A percentile compares a stretch with the other conserved stretches of the same genome.
These are phyloP conservation scores for Hypoxylon sp. DNA, from an alignment of 2,329 filamentous ascomycete species.

Conservation along the genomic window DNA sequence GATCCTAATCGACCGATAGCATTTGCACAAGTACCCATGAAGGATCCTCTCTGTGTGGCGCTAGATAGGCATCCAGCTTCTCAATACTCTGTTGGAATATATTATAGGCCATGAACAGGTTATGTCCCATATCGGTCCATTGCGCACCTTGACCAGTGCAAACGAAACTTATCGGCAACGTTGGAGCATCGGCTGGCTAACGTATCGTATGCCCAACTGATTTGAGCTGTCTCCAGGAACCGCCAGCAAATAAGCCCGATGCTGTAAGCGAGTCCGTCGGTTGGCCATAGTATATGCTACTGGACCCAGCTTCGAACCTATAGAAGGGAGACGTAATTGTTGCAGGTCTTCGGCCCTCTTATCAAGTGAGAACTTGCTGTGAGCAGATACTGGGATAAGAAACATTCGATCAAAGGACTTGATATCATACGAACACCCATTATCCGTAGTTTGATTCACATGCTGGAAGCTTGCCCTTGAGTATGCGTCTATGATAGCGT, in stretches of 20 bases:
- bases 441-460: neutral
- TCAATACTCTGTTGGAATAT: constrained; percentile 31
- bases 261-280: neutral
- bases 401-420: neutral
- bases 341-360: too few relatives aligned
- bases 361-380: too few relatives aligned
- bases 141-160: constrained; percentile 55
- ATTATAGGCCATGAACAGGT: too few relatives aligned
- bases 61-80: constrained; percentile 14
- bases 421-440: too few relatives aligned
- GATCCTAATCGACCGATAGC: constrained; percentile 9
- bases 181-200: neutral
- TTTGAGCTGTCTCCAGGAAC: neutral
- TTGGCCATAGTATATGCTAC: constrained; percentile 5
- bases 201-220: neutral
- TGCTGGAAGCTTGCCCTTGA: constrained; percentile 9
- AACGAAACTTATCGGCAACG: constrained; percentile 36
- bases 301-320: too few relatives aligned
- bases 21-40: too few relatives aligned
- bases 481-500: constrained; percentile 24
- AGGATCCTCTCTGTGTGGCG: too few relatives aligned
- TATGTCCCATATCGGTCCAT: constrained; percentile 24
- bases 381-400: constrained; percentile 24
- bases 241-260: neutral
- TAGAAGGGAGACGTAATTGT: too few relatives aligned